These are phyloP conservation scores for Trichoderma sp. DNA, from an alignment of 2,329 filamentous ascomycete genomes.

Conservation along the genomic window DNA sequence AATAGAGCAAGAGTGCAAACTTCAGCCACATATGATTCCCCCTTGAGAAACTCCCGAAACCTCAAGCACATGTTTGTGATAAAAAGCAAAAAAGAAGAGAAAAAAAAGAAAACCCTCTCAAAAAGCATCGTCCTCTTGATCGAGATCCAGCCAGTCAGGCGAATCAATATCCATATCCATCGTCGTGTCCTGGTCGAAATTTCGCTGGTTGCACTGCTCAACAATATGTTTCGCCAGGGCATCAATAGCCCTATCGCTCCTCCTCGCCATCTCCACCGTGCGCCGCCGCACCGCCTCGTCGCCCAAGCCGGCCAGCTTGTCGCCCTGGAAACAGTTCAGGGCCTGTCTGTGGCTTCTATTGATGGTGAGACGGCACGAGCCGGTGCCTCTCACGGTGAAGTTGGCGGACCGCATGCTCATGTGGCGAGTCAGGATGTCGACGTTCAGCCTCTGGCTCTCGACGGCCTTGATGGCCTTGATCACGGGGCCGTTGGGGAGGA, in stretches of 20 bases:
- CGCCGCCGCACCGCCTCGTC: conserved; percentile 23
- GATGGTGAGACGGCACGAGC: conserved; percentile 19
- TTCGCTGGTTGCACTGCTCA: background rate
- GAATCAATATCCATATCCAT: background rate
- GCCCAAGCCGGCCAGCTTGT: background rate
- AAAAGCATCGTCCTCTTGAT: background rate
- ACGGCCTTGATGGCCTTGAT: conserved; percentile 32
- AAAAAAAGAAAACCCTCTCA: background rate
- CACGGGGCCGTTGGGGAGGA: conserved; percentile 30
- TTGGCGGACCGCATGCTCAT: background rate
- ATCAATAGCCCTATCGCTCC: background rate
- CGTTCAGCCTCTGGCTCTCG: conserved; percentile 35
- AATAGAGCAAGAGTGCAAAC: background rate
- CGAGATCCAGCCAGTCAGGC: background rate
- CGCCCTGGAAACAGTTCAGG: background rate
- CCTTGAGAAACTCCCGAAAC: background rate
- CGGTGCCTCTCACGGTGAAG: background rate
- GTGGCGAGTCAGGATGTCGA: conserved; percentile 33
- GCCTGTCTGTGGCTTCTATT: conserved; percentile 21
- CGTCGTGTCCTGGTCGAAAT: background rate
- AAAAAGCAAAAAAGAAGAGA: background rate
- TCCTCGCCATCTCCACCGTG: background rate
- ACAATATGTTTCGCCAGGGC: conserved; percentile 8
- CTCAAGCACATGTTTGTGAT: background rate
- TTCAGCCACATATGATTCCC: background rate